These are phyloP conservation scores for Eremothecium sinecaudum DNA, from an alignment of 1,139 yeast species.

Conservation along the genomic window DNA sequence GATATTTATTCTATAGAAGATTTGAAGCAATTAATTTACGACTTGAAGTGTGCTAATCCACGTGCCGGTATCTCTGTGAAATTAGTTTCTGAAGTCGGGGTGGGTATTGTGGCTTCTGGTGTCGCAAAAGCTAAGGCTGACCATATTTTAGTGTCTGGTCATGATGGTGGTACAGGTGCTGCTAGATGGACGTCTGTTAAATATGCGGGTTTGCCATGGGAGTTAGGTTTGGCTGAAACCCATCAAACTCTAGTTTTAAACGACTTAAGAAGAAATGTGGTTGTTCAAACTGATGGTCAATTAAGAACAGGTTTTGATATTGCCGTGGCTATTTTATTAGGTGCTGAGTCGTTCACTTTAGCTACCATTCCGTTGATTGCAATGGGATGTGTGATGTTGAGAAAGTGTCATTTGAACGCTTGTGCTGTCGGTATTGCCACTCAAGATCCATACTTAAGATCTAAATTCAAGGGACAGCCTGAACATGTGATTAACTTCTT, in stretches of 20 bases:
- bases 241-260: constrained; percentile 94
- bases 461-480: constrained; percentile 91
- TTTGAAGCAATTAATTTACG: constrained; percentile 91
- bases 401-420: constrained; percentile 85
- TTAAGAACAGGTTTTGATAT: constrained; percentile 87
- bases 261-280: constrained; percentile 89
- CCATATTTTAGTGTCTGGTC: constrained; percentile 90
- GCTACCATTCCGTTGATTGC: constrained; percentile 97
- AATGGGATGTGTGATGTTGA: constrained; percentile 94
- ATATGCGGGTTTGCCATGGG: constrained; percentile 98
- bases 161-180: constrained; percentile 99
- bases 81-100: constrained; percentile 96
- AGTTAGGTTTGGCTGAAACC: constrained; percentile 93
- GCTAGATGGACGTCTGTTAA: constrained; percentile 95
- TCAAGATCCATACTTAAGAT: constrained; percentile 89
- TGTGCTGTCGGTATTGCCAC: constrained; percentile 99
- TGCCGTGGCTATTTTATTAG: constrained; percentile 89
- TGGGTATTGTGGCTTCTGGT: constrained; percentile 98
- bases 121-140: constrained; percentile 99
- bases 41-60: constrained; percentile 93
- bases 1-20: constrained; percentile 97
- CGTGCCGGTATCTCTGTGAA: constrained; percentile 95
- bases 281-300: constrained; percentile 96
- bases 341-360: constrained; percentile 98
- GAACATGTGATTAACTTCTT: constrained; percentile 97